Percentiles rank a stretch among this genome's conserved stretches.
Conservation (phyloP, 768 basidiomycete species). For the Calocera cornea region DNA sequence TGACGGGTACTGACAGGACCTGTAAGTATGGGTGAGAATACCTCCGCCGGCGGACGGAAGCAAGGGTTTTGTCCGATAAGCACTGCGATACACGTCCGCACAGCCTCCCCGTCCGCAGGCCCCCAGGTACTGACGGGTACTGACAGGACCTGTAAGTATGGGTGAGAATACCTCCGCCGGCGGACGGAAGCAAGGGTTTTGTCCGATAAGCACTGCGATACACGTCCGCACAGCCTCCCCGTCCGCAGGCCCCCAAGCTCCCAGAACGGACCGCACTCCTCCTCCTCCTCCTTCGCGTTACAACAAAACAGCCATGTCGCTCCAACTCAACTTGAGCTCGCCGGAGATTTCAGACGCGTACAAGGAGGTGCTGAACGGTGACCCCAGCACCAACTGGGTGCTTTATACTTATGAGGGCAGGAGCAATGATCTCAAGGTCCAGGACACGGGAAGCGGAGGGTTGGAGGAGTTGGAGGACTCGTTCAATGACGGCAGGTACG, state of each 20-base stretch:
- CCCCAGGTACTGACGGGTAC: no score
- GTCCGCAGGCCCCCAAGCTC: neutral
- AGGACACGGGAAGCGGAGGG: conserved; percentile 72
- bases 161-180: no score
- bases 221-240: neutral
- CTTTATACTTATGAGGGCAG: conserved; percentile 70
- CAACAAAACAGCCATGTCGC: neutral
- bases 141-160: no score
- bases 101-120: neutral
- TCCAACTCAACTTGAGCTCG: neutral
- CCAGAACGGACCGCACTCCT: neutral
- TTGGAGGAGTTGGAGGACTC: conserved; percentile 86
- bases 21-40: no score
- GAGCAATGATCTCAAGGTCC: conserved; percentile 76
- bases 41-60: no score
- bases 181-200: no score
- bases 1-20: no score
- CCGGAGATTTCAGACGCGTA: conserved; percentile 57
- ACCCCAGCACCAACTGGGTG: conserved; percentile 54
- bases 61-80: no score
- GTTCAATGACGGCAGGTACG: conserved; percentile 84
- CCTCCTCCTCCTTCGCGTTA: neutral
- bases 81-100: no score
- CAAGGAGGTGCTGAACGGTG: conserved; percentile 54
- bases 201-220: no score